Conservation (phyloP, 805 yeast species). For the Yarrowia divulgata region DNA sequence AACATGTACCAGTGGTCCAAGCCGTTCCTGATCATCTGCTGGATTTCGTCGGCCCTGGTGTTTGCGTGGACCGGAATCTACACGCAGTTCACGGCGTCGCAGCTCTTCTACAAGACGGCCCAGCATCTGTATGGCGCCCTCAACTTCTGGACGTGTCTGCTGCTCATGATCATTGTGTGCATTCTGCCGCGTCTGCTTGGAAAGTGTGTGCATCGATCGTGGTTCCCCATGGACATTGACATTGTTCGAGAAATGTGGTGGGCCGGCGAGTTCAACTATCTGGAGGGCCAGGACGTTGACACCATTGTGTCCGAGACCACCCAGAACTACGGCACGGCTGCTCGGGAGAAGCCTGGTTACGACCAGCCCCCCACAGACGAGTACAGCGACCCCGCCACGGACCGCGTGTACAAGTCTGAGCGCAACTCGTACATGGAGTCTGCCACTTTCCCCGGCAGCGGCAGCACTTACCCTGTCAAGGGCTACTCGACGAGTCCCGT, state of each 20-base stretch:
- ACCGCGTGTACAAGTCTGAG: conserved; percentile 20
- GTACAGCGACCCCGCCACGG: conserved; percentile 24
- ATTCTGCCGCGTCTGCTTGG: conserved; percentile 65
- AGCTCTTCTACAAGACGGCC: conserved; percentile 72
- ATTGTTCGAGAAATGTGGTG: conserved; percentile 68
- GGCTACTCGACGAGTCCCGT: conserved; percentile 30
- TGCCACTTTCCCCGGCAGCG: conserved; percentile 7
- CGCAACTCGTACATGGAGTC: conserved; percentile 32
- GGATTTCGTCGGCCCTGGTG: conserved; percentile 61
- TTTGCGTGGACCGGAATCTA: conserved; percentile 85
- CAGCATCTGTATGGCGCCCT: conserved; percentile 66
- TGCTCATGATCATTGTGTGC: conserved; percentile 62
- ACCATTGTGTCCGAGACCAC: conserved; percentile 27
- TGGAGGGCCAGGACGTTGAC: conserved; percentile 30
- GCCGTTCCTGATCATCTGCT: conserved; percentile 57
- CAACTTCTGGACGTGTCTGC: conserved; percentile 68
- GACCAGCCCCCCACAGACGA: conserved; percentile 20
- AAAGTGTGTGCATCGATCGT: conserved; percentile 57
- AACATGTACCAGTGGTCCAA: conserved; percentile 82
- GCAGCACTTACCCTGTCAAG: conserved; percentile 29
- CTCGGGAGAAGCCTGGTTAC: conserved; percentile 17
- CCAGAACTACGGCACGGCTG: conserved; percentile 13
- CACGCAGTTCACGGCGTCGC: conserved; percentile 61
- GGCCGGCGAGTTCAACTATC: conserved; percentile 56
- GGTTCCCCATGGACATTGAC: conserved; percentile 75